These are phyloP conservation scores for Aureobasidium mangrovei DNA, from an alignment of 2,329 filamentous ascomycete species.

Conservation along the genomic window DNA sequence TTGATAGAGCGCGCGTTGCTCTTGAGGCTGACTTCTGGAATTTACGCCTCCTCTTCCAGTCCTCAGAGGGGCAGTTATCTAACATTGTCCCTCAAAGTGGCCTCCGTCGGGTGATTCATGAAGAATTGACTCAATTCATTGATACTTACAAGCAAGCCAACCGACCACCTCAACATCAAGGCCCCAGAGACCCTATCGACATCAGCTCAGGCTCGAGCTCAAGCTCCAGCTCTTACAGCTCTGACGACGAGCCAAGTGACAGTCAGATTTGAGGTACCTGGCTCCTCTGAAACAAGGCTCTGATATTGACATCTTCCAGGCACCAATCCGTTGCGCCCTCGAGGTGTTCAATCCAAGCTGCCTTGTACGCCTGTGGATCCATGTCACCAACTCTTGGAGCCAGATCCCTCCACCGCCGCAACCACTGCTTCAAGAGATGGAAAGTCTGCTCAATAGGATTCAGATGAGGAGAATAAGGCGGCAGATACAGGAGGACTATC, in stretches of 20 bases:
- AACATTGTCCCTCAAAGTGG: not conserved
- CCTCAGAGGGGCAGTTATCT: not conserved
- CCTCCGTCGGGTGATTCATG: not conserved
- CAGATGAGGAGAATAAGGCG: not conserved
- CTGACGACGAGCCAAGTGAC: too few relatives aligned
- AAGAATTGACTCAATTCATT: not conserved
- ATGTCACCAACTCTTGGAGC: not conserved
- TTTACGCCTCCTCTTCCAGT: not conserved
- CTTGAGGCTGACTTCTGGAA: too few relatives aligned
- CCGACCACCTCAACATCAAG: too few relatives aligned
- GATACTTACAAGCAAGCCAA: too few relatives aligned
- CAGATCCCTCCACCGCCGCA: not conserved
- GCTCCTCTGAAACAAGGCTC: too few relatives aligned
- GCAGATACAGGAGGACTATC: not conserved
- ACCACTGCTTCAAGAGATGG: conserved; percentile 1
- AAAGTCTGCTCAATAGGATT: not conserved
- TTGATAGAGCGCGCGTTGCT: too few relatives aligned
- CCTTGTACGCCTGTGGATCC: not conserved
- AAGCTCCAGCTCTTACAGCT: too few relatives aligned
- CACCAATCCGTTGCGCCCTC: not conserved
- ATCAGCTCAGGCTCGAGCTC: too few relatives aligned
- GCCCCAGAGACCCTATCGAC: too few relatives aligned
- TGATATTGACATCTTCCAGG: too few relatives aligned
- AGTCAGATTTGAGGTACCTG: too few relatives aligned
- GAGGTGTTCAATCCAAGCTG: not conserved